Conservation (phyloP, 2,329 filamentous ascomycete species). For the Alternaria brassicicola region DNA sequence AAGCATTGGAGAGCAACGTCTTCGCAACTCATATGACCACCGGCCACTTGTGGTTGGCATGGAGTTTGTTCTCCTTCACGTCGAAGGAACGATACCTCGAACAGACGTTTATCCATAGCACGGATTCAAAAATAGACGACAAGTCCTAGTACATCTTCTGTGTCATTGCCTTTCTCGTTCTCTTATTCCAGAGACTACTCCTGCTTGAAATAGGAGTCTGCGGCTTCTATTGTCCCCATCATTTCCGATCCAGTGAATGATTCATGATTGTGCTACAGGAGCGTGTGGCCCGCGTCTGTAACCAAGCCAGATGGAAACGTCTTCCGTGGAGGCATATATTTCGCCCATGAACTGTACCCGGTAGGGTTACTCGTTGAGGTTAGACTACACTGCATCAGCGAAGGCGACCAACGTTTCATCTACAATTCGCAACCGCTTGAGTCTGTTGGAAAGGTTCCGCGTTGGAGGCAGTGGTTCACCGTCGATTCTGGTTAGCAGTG, state of each 20-base stretch:
- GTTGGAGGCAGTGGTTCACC: not conserved
- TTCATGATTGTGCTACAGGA: not conserved
- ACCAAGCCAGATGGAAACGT: slow-evolving; percentile 4
- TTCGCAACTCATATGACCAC: not conserved
- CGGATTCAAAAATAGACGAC: slow-evolving; percentile 2
- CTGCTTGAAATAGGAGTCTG: not conserved
- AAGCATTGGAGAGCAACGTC: not conserved
- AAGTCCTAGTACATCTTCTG: slow-evolving; percentile 5
- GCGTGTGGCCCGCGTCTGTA: not conserved
- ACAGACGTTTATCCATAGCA: not conserved
- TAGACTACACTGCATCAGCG: slow-evolving; percentile 16
- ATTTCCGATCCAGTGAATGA: not conserved
- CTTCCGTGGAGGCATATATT: slow-evolving; percentile 11
- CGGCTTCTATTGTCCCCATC: not conserved
- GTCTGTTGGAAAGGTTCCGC: not conserved
- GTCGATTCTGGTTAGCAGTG: not conserved
- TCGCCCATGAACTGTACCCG: slow-evolving; percentile 19
- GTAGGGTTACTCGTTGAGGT: slow-evolving; percentile 5
- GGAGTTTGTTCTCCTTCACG: not conserved
- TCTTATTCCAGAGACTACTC: not conserved
- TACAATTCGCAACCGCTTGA: not conserved
- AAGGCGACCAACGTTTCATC: not conserved
- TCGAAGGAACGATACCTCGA: slow-evolving; percentile 4
- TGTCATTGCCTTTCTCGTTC: not conserved
- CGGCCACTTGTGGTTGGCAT: not conserved